Evolutionary conservation across 257 asterid genomes (phyloP).

Genomic region (Primulina huaijiensis): DNA sequence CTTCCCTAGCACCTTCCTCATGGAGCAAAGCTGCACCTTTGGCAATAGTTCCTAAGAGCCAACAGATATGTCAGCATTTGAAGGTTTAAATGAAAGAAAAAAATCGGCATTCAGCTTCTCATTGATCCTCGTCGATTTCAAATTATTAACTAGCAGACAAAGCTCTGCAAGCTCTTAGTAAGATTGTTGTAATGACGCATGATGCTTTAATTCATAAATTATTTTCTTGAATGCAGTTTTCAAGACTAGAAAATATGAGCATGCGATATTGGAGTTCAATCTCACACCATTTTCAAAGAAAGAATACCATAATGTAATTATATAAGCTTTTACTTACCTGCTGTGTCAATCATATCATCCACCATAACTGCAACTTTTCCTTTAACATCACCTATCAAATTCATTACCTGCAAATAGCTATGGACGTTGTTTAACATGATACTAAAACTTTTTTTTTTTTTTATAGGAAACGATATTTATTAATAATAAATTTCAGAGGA

Average conservation of each 20-base stretch:
- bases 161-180: slow-evolving; percentile 1
- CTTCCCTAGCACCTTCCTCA: slow-evolving; percentile 93
- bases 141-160: not conserved
- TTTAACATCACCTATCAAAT: slow-evolving; percentile 87
- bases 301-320: not conserved
- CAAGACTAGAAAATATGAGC: not conserved
- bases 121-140: not conserved
- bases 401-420: slow-evolving; percentile 64
- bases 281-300: not conserved
- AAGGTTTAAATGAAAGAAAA: not conserved
- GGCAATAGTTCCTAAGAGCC: slow-evolving; percentile 76
- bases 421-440: not conserved
- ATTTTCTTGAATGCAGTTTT: slow-evolving; percentile 16
- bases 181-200: slow-evolving; percentile 13
- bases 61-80: slow-evolving; percentile 21
- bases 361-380: slow-evolving; percentile 97
- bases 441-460: too few species aligned
- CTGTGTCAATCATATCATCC: slow-evolving; percentile 97
- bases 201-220: not conserved
- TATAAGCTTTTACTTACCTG: slow-evolving; percentile 48
- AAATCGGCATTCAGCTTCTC: not conserved
- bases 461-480: too few species aligned
- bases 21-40: slow-evolving; percentile 93
- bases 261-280: not conserved
- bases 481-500: too few species aligned